Evolutionary conservation across 495 filamentous ascomycete species (phyloP).

Genomic region (Jackrogersella multiformis): DNA sequence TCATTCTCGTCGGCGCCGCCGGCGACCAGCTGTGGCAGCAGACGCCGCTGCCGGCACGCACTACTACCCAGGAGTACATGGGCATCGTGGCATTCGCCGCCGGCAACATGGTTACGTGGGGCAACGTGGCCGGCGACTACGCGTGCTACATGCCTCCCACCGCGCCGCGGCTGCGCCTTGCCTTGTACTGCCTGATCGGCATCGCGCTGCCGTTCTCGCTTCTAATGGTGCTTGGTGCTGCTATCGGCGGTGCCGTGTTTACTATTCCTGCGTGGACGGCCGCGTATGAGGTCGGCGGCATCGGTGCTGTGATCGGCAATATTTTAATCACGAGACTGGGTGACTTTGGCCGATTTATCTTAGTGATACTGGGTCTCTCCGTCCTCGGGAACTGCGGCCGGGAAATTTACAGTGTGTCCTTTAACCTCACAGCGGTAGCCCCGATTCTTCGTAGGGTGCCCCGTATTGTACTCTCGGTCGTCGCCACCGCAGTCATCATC

Average conservation of each 20-base stretch:
- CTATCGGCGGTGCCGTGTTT: slow-evolving; percentile 51
- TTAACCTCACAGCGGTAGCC: slow-evolving; percentile 56
- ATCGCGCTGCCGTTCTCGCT: slow-evolving; percentile 54
- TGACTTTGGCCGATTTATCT: slow-evolving; percentile 58
- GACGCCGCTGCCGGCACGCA: slow-evolving; percentile 5
- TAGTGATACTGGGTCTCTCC: slow-evolving; percentile 56
- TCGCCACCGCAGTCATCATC: slow-evolving; percentile 53
- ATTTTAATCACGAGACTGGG: slow-evolving; percentile 53
- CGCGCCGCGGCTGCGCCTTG: slow-evolving; percentile 46
- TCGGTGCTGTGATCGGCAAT: slow-evolving; percentile 55
- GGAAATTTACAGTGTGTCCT: slow-evolving; percentile 48
- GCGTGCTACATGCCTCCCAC: slow-evolving; percentile 49
- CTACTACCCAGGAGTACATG: slow-evolving; percentile 28
- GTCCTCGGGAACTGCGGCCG: slow-evolving; percentile 53
- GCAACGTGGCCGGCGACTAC: slow-evolving; percentile 48
- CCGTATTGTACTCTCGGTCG: slow-evolving; percentile 51
- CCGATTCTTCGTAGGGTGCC: slow-evolving; percentile 51
- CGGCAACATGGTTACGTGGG: slow-evolving; percentile 45
- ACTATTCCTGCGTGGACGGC: slow-evolving; percentile 43
- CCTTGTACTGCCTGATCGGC: slow-evolving; percentile 49
- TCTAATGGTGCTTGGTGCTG: slow-evolving; percentile 58
- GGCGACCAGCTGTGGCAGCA: slow-evolving; percentile 55
- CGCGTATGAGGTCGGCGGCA: slow-evolving; percentile 49
- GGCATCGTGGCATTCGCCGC: slow-evolving; percentile 44
- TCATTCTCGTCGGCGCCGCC: slow-evolving; percentile 60